Conservation (phyloP, 2,329 filamentous ascomycete genomes). For the Cordyceps javanica region DNA sequence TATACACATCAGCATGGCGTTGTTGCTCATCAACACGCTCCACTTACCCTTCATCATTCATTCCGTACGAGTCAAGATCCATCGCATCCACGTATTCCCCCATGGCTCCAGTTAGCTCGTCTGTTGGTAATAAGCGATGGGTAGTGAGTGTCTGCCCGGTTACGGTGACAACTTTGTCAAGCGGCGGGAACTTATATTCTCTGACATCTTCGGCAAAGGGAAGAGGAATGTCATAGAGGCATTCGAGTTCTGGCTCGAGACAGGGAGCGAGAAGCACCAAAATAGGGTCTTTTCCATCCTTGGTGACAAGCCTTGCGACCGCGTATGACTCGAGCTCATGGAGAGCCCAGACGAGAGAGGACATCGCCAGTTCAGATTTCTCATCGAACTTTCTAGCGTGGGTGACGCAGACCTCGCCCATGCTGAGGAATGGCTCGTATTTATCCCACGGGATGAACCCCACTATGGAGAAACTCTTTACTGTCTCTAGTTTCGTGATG, state of each 20-base stretch:
- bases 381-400: constrained; percentile 72
- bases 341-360: constrained; percentile 82
- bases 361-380: constrained; percentile 78
- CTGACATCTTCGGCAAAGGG: constrained; percentile 92
- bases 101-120: constrained; percentile 74
- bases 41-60: constrained; percentile 67
- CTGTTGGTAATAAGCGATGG: constrained; percentile 74
- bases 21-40: no score
- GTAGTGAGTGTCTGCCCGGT: constrained; percentile 73
- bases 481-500: constrained; percentile 79
- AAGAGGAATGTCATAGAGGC: constrained; percentile 80
- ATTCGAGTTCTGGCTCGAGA: constrained; percentile 74
- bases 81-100: constrained; percentile 86
- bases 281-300: constrained; percentile 72
- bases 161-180: constrained; percentile 84
- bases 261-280: constrained; percentile 74
- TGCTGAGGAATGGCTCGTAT: constrained; percentile 79
- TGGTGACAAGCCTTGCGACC: constrained; percentile 76
- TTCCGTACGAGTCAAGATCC: constrained; percentile 69
- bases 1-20: constrained; percentile 20
- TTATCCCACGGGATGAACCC: constrained; percentile 74
- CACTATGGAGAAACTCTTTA: constrained; percentile 69
- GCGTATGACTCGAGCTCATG: constrained; percentile 81
- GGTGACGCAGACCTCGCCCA: constrained; percentile 75
- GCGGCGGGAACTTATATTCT: constrained; percentile 82